Evolutionary conservation across 257 asterid species (phyloP).

Genomic region (Scutellaria barbata): DNA sequence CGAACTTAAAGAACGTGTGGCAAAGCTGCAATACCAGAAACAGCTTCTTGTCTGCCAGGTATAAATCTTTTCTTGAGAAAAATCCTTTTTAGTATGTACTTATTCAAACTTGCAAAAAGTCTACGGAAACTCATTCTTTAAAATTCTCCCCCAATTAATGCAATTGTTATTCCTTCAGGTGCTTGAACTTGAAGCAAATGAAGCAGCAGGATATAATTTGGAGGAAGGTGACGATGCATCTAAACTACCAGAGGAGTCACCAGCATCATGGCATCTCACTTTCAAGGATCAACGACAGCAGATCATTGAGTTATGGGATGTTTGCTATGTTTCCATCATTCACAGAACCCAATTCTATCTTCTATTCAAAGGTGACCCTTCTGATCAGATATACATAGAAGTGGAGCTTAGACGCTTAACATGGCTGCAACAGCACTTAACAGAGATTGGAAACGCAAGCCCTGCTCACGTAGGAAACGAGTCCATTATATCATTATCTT

Average conservation of each 20-base stretch:
- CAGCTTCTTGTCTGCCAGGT: constrained; percentile 99
- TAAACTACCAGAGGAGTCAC: constrained; percentile 72
- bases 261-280: constrained; percentile 69
- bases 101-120: constrained; percentile 1
- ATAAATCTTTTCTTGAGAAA: constrained; percentile 4
- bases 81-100: no score
- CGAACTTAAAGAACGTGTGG: constrained; percentile 96
- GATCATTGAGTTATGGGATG: constrained; percentile 89
- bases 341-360: constrained; percentile 91
- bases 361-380: constrained; percentile 82
- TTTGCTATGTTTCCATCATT: constrained; percentile 83
- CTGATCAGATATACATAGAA: constrained; percentile 90
- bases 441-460: constrained; percentile 79
- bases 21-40: constrained; percentile 95
- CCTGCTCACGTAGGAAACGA: constrained; percentile 75
- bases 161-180: constrained; percentile 50
- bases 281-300: constrained; percentile 83
- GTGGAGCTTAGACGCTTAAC: constrained; percentile 91
- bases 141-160: not conserved
- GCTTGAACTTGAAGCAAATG: constrained; percentile 95
- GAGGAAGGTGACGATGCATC: constrained; percentile 57
- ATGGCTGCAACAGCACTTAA: constrained; percentile 87
- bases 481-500: constrained; percentile 70
- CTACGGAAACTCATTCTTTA: not conserved
- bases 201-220: constrained; percentile 79